Conservation (phyloP, 2,329 filamentous ascomycete species). For the Cephalotrichum gorgonifer region DNA sequence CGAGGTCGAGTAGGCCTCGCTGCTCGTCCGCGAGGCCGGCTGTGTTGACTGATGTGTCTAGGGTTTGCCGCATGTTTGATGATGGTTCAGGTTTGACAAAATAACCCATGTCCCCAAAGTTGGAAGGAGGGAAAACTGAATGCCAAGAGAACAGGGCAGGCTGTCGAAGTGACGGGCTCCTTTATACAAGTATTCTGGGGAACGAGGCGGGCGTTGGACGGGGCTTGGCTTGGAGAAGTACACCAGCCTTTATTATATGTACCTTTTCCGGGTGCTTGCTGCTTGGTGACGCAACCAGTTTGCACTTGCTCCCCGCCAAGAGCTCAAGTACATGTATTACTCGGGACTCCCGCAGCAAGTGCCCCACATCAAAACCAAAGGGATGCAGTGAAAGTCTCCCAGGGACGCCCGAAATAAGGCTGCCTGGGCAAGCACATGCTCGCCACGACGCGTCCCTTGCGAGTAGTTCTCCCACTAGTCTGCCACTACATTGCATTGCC, state of each 20-base stretch:
- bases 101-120: not conserved
- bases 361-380: no score
- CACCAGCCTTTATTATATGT: no score
- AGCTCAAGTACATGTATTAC: no score
- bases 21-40: conserved; percentile 43
- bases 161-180: not conserved
- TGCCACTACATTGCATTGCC: no score
- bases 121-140: not conserved
- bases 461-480: no score
- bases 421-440: not conserved
- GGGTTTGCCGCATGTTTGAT: conserved; percentile 13
- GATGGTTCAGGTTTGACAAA: conserved; percentile 1
- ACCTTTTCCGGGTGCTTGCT: no score
- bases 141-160: not conserved
- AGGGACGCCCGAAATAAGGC: not conserved
- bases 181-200: not conserved
- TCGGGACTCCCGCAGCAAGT: no score
- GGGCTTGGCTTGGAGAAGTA: no score
- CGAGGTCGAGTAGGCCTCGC: conserved; percentile 44
- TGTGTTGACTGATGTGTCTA: conserved; percentile 37
- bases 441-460: no score
- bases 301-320: no score
- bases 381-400: no score
- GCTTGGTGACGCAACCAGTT: no score
- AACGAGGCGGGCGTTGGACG: not conserved